phyloP scores from a whole-genome alignment of 805 yeast species.

The Debaryomyces maramus region DNA sequence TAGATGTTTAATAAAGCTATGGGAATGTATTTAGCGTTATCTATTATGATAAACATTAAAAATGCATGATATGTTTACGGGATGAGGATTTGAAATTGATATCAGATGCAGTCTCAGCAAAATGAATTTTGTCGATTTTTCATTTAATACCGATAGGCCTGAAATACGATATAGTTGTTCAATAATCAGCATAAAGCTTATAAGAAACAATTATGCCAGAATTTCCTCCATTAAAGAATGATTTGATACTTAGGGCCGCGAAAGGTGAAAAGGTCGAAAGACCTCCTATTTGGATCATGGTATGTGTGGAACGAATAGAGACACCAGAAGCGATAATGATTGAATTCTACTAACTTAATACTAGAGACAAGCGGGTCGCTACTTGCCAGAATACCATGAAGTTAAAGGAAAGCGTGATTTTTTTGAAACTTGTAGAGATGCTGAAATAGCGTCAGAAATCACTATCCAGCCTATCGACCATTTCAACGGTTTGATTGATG shows the following conservation, averaged over 20 bases:
- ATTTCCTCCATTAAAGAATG: conserved; percentile 84
- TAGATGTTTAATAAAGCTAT: too few relatives aligned
- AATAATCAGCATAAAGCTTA: too few relatives aligned
- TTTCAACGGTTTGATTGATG: conserved; percentile 86
- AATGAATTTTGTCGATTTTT: too few relatives aligned
- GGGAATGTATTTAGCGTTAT: not conserved
- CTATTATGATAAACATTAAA: not conserved
- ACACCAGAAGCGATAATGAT: not conserved
- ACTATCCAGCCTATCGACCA: conserved; percentile 95
- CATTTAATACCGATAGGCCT: too few relatives aligned
- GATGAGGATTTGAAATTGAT: not conserved
- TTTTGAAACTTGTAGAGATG: conserved; percentile 92
- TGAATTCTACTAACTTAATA: conserved; percentile 1
- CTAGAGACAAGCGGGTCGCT: conserved; percentile 92
- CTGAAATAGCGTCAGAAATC: conserved; percentile 89
- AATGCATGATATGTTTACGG: not conserved
- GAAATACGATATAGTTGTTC: too few relatives aligned
- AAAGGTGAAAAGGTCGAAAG: conserved; percentile 88
- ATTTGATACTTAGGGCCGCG: conserved; percentile 88
- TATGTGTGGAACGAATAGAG: conserved; percentile 23
- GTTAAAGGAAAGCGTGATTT: conserved; percentile 86
- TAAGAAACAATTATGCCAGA: too few relatives aligned
- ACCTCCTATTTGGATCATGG: conserved; percentile 98
- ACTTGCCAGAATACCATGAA: conserved; percentile 86
- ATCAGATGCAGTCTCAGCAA: not conserved